phyloP scores from a whole-genome alignment of 1,139 yeast genomes.

The Scheffersomyces cryptocercus region DNA sequence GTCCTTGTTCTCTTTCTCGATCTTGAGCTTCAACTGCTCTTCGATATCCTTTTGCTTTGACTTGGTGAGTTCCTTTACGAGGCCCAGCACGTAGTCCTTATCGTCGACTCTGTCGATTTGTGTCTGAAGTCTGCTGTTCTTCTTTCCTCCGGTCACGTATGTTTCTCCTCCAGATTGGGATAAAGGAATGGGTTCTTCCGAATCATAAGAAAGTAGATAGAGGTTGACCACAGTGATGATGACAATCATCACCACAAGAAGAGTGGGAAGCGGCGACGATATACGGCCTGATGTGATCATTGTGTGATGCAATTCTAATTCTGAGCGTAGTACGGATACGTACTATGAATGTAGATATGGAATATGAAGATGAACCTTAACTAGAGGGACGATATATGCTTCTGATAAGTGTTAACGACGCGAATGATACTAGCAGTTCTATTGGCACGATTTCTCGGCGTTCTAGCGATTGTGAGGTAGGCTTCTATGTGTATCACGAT shows the following conservation, averaged over 20 bases:
- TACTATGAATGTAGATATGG: too few species aligned
- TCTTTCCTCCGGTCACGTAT: neutral
- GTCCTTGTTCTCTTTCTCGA: slow-evolving; percentile 12
- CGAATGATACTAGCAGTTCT: too few species aligned
- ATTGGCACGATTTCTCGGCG: too few species aligned
- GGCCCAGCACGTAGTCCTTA: slow-evolving; percentile 8
- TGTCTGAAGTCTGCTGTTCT: slow-evolving; percentile 1
- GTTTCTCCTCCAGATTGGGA: neutral
- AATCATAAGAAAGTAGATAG: neutral
- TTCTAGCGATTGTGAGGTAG: too few species aligned
- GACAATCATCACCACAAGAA: neutral
- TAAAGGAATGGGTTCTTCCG: neutral
- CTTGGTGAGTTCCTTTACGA: slow-evolving; percentile 13
- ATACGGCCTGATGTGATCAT: neutral
- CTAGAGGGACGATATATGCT: too few species aligned
- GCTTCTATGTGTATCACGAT: too few species aligned
- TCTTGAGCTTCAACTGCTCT: slow-evolving; percentile 14
- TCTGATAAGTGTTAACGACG: too few species aligned
- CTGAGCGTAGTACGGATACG: too few species aligned
- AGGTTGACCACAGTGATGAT: slow-evolving; percentile 1
- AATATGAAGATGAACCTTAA: too few species aligned
- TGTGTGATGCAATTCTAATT: neutral
- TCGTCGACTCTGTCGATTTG: slow-evolving; percentile 9
- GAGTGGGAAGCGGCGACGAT: neutral
- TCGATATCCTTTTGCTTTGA: slow-evolving; percentile 18